phyloP scores from a whole-genome alignment of 1,284 basidiomycete species.

The Phellopilus nigrolimitatus region DNA sequence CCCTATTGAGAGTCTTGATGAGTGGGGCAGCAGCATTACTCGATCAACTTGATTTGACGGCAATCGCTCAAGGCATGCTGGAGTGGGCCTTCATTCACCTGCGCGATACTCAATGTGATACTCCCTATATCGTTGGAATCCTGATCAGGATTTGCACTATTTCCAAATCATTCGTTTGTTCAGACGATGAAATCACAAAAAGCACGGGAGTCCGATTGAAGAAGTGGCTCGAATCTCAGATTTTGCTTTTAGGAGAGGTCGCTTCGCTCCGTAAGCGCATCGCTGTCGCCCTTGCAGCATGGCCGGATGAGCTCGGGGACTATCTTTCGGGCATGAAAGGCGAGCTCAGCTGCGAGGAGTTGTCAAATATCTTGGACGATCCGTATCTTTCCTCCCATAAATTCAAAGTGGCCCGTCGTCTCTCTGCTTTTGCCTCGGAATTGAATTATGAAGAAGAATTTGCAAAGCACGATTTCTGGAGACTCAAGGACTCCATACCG shows the following conservation, averaged over 20 bases:
- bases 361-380: constrained; percentile 54
- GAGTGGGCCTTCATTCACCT: constrained; percentile 69
- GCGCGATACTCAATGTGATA: constrained; percentile 33
- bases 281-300: constrained; percentile 57
- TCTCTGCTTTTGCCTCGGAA: constrained; percentile 43
- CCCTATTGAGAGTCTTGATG: constrained; percentile 62
- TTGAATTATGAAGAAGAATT: constrained; percentile 42
- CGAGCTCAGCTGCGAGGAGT: constrained; percentile 39
- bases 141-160: constrained; percentile 60
- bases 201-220: constrained; percentile 45
- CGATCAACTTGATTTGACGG: constrained; percentile 61
- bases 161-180: constrained; percentile 47
- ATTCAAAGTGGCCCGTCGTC: constrained; percentile 65
- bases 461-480: constrained; percentile 70
- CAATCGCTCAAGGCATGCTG: constrained; percentile 68
- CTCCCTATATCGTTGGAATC: constrained; percentile 56
- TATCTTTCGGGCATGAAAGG: constrained; percentile 41
- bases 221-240: constrained; percentile 60
- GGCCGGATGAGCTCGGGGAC: constrained; percentile 58
- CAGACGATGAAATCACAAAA: constrained; percentile 28
- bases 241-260: constrained; percentile 38
- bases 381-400: constrained; percentile 59
- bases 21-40: constrained; percentile 66
- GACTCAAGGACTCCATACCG: constrained; percentile 71
- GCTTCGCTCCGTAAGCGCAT: constrained; percentile 40